phyloP scores from a whole-genome alignment of 441 rosid species.

The Eruca vesicaria region DNA sequence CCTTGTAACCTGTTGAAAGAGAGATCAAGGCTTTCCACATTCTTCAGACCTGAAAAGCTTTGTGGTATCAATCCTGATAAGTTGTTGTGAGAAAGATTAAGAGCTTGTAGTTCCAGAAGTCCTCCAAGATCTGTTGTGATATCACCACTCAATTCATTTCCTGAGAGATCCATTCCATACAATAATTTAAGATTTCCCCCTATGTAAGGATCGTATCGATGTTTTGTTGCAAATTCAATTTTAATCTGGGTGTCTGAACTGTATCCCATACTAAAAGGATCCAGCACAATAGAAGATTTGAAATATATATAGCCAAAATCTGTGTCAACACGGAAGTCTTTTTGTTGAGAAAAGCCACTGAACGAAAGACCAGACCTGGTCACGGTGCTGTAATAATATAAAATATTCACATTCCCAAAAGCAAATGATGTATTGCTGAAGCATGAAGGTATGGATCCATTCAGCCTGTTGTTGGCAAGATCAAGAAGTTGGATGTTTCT shows the following conservation, averaged over 20 bases:
- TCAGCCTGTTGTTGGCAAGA: background rate
- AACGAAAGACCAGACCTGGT: too few relatives aligned
- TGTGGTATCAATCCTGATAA: slow-evolving; percentile 7
- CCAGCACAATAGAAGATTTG: background rate
- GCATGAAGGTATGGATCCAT: background rate
- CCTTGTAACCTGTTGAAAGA: background rate
- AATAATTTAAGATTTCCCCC: background rate
- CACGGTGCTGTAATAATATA: too few relatives aligned
- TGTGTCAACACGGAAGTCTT: too few relatives aligned
- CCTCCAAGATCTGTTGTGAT: slow-evolving; percentile 16
- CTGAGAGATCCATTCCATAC: slow-evolving; percentile 12
- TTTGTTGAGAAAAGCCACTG: too few relatives aligned
- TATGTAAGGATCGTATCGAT: background rate
- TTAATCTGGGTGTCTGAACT: background rate
- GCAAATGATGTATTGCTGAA: background rate
- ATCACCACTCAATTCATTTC: slow-evolving; percentile 2
- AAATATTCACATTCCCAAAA: too few relatives aligned
- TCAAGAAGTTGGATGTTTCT: background rate
- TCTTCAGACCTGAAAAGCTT: too few relatives aligned
- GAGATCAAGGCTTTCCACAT: background rate
- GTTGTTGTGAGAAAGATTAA: slow-evolving; percentile 17
- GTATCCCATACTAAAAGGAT: background rate
- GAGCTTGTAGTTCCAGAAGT: background rate
- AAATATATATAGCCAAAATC: too few relatives aligned
- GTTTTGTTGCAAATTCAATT: background rate